These are phyloP conservation scores for Solanum lycopersicoides DNA, from an alignment of 257 asterid genomes.

Conservation along the genomic window DNA sequence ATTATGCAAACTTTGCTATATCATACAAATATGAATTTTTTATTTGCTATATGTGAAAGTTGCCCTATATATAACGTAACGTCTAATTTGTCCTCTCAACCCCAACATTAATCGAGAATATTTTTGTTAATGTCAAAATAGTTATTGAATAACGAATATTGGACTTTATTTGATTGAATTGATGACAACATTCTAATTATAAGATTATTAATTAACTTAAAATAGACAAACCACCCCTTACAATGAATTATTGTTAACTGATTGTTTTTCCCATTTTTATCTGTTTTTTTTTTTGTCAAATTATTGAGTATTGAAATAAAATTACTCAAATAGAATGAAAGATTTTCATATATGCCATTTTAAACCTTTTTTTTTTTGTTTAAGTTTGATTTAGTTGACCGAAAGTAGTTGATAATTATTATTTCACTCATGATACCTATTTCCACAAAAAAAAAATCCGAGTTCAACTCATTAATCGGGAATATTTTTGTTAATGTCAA, in stretches of 20 bases:
- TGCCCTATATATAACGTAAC: not conserved
- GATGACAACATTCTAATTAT: not conserved
- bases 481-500: no score
- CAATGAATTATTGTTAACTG: not conserved
- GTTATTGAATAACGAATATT: not conserved
- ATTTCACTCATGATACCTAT: no score
- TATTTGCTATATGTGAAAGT: no score
- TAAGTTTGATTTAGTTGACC: not conserved
- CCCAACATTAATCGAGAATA: not conserved
- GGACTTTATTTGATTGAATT: not conserved
- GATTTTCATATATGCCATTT: not conserved
- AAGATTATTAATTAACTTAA: not conserved
- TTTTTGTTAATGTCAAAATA: not conserved
- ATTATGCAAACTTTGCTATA: no score
- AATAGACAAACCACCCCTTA: not conserved
- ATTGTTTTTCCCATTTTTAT: not conserved
- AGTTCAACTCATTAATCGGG: no score
- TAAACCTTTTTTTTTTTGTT: not conserved
- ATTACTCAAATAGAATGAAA: not conserved
- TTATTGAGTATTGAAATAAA: not conserved
- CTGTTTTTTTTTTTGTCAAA: not conserved
- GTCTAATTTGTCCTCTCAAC: not conserved
- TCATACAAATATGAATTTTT: no score
- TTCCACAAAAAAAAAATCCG: no score
- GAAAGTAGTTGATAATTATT: no score